These are phyloP conservation scores for Diaporthe citri DNA, from an alignment of 2,329 filamentous ascomycete genomes.

Conservation along the genomic window DNA sequence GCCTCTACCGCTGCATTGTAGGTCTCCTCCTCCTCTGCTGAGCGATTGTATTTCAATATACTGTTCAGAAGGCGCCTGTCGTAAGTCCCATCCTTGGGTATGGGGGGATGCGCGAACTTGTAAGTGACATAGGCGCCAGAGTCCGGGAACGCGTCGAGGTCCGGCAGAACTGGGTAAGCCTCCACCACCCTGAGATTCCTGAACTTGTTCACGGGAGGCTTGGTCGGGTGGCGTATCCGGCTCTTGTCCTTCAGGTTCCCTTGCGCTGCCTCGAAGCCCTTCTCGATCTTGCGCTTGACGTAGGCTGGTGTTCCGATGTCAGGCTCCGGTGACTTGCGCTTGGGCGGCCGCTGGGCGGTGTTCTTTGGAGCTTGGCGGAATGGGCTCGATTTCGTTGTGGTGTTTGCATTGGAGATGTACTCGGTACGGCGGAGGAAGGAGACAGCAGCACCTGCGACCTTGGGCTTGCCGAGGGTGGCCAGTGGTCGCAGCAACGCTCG, in stretches of 20 bases:
- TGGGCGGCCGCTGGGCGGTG: conserved; percentile 54
- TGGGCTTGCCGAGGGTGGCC: conserved; percentile 86
- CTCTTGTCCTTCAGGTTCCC: conserved; percentile 66
- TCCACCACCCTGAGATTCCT: conserved; percentile 70
- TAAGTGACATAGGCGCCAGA: conserved; percentile 77
- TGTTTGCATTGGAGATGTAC: conserved; percentile 76
- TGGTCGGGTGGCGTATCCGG: conserved; percentile 69
- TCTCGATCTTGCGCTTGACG: conserved; percentile 77
- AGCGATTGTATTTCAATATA: conserved; percentile 70
- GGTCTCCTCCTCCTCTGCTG: conserved; percentile 65
- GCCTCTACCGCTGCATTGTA: conserved; percentile 64
- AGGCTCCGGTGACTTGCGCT: conserved; percentile 67
- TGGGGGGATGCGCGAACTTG: conserved; percentile 76
- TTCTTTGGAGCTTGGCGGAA: conserved; percentile 39
- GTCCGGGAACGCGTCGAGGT: conserved; percentile 77
- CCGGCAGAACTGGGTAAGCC: conserved; percentile 72
- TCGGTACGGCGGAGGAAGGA: conserved; percentile 97
- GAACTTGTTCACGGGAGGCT: conserved; percentile 46
- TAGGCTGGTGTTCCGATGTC: conserved; percentile 73
- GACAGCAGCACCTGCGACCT: conserved; percentile 80
- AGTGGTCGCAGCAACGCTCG: conserved; percentile 85
- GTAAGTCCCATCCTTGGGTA: conserved; percentile 62
- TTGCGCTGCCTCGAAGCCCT: conserved; percentile 69
- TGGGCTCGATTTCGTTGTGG: conserved; percentile 37
- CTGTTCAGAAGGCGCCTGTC: conserved; percentile 72